These are phyloP conservation scores for Stipa capillata DNA, from an alignment of 176 grass and related monocot genomes.

Conservation along the genomic window DNA sequence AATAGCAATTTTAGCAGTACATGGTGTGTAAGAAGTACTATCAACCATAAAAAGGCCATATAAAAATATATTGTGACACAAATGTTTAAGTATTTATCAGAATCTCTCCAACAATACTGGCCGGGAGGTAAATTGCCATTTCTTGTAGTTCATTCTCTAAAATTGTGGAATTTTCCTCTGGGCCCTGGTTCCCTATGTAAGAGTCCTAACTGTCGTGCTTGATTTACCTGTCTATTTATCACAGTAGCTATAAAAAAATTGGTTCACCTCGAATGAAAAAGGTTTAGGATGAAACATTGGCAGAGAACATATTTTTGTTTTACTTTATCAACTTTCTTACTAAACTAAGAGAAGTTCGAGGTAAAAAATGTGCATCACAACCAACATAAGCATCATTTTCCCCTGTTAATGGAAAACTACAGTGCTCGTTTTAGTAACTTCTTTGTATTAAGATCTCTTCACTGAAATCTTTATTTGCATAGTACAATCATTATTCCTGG, in stretches of 20 bases:
- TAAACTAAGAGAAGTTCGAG: neutral
- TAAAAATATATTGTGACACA: neutral
- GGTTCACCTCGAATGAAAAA: neutral
- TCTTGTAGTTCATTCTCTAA: neutral
- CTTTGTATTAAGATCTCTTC: neutral
- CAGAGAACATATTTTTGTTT: neutral
- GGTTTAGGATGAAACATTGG: neutral
- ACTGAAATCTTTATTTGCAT: neutral
- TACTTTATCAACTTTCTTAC: neutral
- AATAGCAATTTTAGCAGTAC: neutral
- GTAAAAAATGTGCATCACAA: neutral
- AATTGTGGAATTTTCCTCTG: neutral
- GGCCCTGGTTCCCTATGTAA: neutral
- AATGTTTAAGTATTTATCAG: neutral
- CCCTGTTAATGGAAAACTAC: neutral
- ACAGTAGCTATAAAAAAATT: neutral
- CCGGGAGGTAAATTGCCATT: neutral
- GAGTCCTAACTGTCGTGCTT: neutral
- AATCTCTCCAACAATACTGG: neutral
- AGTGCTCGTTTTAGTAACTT: neutral
- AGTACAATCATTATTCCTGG: neutral
- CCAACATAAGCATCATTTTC: neutral
- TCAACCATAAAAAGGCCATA: neutral
- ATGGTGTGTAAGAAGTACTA: neutral
- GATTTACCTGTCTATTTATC: neutral